Conservation (phyloP, 768 basidiomycete genomes). For the Hemileccinum impolitum region DNA sequence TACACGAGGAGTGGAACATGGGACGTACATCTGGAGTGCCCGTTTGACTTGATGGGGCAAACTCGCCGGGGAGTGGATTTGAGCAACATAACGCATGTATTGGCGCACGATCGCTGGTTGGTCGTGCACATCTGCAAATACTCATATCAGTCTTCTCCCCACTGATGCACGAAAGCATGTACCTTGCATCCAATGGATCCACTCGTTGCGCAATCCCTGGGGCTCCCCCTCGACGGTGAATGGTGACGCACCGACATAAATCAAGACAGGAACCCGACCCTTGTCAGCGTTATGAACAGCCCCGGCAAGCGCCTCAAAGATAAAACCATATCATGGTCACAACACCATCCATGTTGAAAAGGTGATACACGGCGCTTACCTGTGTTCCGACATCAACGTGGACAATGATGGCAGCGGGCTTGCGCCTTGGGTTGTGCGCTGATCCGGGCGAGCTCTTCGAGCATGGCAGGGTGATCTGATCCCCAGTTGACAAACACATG, state of each 20-base stretch:
- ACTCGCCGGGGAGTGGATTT: constrained; percentile 54
- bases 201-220: constrained; percentile 65
- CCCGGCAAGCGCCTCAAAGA: constrained; percentile 55
- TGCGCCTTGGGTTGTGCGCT: constrained; percentile 39
- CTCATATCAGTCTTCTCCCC: too few species aligned
- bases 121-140: constrained; percentile 57
- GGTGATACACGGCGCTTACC: constrained; percentile 19
- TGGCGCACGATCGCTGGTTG: constrained; percentile 68
- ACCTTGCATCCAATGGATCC: constrained; percentile 75
- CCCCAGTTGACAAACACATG: constrained; percentile 78
- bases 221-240: constrained; percentile 54
- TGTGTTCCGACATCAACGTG: constrained; percentile 74
- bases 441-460: constrained; percentile 66
- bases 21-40: constrained; percentile 58
- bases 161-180: not conserved
- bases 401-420: constrained; percentile 67
- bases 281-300: constrained; percentile 72
- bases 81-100: constrained; percentile 67
- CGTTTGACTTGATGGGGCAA: constrained; percentile 50
- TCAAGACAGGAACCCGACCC: constrained; percentile 57
- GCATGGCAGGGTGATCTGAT: constrained; percentile 67
- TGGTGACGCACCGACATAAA: constrained; percentile 70
- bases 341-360: too few species aligned
- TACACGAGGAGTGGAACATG: not conserved
- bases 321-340: too few species aligned